Evolutionary conservation across 2,329 filamentous ascomycete genomes (phyloP).

Genomic region (Chaetomium globosum): DNA sequence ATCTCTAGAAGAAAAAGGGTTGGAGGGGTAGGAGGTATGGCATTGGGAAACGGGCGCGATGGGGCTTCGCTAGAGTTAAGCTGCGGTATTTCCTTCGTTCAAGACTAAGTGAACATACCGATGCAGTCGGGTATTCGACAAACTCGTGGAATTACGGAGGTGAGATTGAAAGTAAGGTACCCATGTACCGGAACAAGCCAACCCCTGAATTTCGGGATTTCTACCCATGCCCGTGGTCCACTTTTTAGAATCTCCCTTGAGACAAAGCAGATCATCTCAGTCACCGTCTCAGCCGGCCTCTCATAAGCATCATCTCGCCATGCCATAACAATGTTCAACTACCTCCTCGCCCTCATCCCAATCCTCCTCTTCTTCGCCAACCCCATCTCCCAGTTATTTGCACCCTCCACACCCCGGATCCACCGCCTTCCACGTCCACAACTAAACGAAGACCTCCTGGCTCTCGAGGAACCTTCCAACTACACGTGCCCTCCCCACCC

Average conservation of each 20-base stretch:
- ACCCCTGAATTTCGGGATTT: not conserved
- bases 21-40: not conserved
- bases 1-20: not conserved
- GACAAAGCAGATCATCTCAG: not conserved
- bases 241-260: not conserved
- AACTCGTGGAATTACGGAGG: too few relatives aligned
- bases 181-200: not conserved
- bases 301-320: constrained; percentile 4
- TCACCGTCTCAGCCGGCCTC: not conserved
- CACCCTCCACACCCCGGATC: constrained; percentile 31
- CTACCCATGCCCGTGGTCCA: not conserved
- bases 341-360: constrained; percentile 20
- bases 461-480: constrained; percentile 45
- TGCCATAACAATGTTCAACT: constrained; percentile 16
- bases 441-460: constrained; percentile 56
- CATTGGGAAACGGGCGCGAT: not conserved
- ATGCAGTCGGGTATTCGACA: too few relatives aligned
- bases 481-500: constrained; percentile 45
- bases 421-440: constrained; percentile 49
- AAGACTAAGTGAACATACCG: too few relatives aligned
- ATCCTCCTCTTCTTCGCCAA: constrained; percentile 23
- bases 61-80: not conserved
- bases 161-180: too few relatives aligned
- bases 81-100: not conserved
- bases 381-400: constrained; percentile 17